A percentile compares a stretch with the other conserved stretches of the same genome.
phyloP scores from a whole-genome alignment of 805 yeast species.

The Schwanniomyces occidentalis region DNA sequence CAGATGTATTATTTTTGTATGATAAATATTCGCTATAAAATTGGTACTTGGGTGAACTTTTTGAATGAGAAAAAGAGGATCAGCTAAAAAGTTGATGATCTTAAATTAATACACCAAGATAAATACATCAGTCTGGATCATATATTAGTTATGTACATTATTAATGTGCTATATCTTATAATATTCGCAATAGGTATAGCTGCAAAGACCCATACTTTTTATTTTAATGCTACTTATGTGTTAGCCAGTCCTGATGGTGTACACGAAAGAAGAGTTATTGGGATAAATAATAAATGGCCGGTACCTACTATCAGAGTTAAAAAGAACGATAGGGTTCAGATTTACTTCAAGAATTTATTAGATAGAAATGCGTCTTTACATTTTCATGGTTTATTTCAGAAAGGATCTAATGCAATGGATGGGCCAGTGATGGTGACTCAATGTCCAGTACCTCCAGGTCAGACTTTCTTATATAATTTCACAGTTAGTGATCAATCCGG shows the following conservation, averaged over 20 bases:
- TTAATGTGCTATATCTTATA: neutral
- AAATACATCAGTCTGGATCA: no score
- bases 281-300: conserved; percentile 55
- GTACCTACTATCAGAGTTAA: conserved; percentile 40
- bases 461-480: conserved; percentile 39
- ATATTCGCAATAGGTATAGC: conserved; percentile 6
- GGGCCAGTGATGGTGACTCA: conserved; percentile 49
- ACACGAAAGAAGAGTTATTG: conserved; percentile 51
- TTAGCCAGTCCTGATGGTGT: conserved; percentile 59
- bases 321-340: conserved; percentile 39
- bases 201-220: conserved; percentile 32
- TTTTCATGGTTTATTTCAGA: conserved; percentile 47
- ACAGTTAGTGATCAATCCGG: conserved; percentile 37
- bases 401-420: conserved; percentile 41
- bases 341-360: conserved; percentile 35
- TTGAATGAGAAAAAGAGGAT: no score
- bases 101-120: no score
- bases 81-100: no score
- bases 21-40: no score
- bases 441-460: conserved; percentile 45
- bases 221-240: conserved; percentile 40
- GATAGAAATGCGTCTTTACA: conserved; percentile 42
- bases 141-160: conserved; percentile 1
- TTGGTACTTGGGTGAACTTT: no score
- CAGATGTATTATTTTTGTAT: no score